Evolutionary conservation across 1,284 basidiomycete genomes (phyloP), one percentile per base, ranked within the genome.

Genomic region (Cryptococcus depauperatus): DNA sequence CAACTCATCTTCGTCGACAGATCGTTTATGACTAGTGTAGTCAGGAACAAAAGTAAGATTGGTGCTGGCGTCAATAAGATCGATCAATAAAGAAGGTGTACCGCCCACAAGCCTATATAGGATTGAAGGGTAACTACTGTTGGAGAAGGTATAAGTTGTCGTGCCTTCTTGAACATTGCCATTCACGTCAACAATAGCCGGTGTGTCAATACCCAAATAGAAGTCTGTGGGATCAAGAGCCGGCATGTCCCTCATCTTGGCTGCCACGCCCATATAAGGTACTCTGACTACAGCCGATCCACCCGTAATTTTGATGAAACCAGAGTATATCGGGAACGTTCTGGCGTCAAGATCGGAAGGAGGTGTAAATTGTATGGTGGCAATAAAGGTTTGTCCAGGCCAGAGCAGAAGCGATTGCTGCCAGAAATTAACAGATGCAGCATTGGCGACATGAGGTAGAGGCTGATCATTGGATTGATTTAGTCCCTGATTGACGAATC

Each of bases 121-220:
- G n/a, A 63, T 48, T 11, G 55, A 56, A 3, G 64, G 62, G 35
- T 47, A 58, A 54, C 79, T 75, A 14, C 51, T 58, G 22, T 64
- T 70, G 0, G 62, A 64, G 57, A 82, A 79, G 1, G 77, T 79
- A 57, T 79, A 82, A 46, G 78, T 78, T 16, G 45, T 37, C 5
- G 53, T 19, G 9, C 50, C 58, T 6, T 29, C 33, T 37, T 67
- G 58, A 8, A 61, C 51, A 29, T 43, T 25, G 7, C 38, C 41
- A 9, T 32, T 22, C 3, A 34, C 47, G 29, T 57, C 44, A 7
- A 58, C 35, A 41, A 67, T 52, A 16, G 52, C 46, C 14, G 65
- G 64, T 25, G 57, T 46, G 49, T 50, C 37, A 69, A 55, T 58
- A 37, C 57, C 40, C 50, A 61, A 37, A 39, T 51, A 50, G 39